These are phyloP conservation scores for bread wheat (Triticum aestivum) DNA, from an alignment of 176 grass and related monocot species.

Conservation along the genomic window DNA sequence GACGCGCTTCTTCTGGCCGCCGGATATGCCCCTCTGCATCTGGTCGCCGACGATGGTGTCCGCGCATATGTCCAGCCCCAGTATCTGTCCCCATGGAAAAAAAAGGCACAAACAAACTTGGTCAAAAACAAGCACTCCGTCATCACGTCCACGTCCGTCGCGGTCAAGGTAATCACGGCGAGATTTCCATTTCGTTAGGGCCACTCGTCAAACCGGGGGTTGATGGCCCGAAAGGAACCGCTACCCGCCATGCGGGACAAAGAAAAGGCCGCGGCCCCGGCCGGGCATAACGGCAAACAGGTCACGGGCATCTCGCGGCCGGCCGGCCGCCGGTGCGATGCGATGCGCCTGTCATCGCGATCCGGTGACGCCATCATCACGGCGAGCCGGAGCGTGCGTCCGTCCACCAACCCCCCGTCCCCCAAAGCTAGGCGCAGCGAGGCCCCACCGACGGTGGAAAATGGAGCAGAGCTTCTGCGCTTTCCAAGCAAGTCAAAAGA, in stretches of 20 bases:
- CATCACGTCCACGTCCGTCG: neutral
- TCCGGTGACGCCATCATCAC: neutral
- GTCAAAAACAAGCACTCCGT: slow-evolving; percentile 2
- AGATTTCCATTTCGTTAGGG: neutral
- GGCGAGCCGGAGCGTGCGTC: neutral
- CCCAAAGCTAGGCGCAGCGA: neutral
- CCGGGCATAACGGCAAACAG: slow-evolving; percentile 45
- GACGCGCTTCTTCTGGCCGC: slow-evolving; percentile 97
- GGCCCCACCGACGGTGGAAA: slow-evolving; percentile 5
- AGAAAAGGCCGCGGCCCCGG: neutral
- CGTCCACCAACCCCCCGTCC: slow-evolving; percentile 35
- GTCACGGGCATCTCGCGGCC: slow-evolving; percentile 22
- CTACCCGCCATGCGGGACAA: slow-evolving; percentile 15
- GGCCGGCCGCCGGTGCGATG: neutral
- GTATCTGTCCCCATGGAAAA: slow-evolving; percentile 52
- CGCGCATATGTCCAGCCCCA: slow-evolving; percentile 92
- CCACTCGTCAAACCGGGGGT: neutral
- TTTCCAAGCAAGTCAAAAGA: slow-evolving; percentile 18
- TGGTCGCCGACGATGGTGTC: slow-evolving; percentile 96
- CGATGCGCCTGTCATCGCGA: too few species aligned
- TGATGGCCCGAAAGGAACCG: neutral
- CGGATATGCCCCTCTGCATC: slow-evolving; percentile 94
- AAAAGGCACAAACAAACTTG: neutral
- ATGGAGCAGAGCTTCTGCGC: neutral
- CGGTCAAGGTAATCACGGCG: neutral